Conservation (phyloP, 2,329 filamentous ascomycete genomes). For the Sclerotinia glacialis region DNA sequence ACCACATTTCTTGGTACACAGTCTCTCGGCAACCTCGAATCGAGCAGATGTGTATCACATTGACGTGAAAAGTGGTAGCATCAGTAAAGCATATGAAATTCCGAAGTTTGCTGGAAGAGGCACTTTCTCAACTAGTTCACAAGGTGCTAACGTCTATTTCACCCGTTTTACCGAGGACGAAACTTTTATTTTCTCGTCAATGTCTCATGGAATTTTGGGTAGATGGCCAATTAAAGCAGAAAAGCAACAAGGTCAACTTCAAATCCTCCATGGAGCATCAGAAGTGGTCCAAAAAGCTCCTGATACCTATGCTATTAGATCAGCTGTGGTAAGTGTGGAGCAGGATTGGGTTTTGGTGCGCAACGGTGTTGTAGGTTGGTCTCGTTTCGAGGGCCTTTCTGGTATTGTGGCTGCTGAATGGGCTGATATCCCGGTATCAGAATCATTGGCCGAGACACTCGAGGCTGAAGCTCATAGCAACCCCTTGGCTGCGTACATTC, state of each 20-base stretch:
- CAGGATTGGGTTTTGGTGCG: constrained; percentile 80
- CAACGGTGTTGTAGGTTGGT: constrained; percentile 80
- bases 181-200: constrained; percentile 69
- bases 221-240: constrained; percentile 63
- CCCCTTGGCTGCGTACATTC: constrained; percentile 76
- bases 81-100: constrained; percentile 77
- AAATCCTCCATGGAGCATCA: constrained; percentile 63
- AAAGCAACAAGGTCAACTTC: constrained; percentile 45
- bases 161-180: constrained; percentile 76
- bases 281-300: constrained; percentile 73
- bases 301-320: constrained; percentile 71
- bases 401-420: constrained; percentile 76
- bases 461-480: constrained; percentile 85
- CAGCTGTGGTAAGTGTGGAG: constrained; percentile 64
- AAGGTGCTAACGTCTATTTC: constrained; percentile 83
- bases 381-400: constrained; percentile 77
- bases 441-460: constrained; percentile 74
- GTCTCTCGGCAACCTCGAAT: constrained; percentile 64
- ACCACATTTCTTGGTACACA: constrained; percentile 84
- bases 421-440: constrained; percentile 70
- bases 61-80: constrained; percentile 63
- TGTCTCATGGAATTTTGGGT: constrained; percentile 71
- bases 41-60: constrained; percentile 86
- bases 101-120: constrained; percentile 68
- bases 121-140: constrained; percentile 74